phyloP scores from a whole-genome alignment of 495 filamentous ascomycete genomes.

The Podospora pseudocomata region DNA sequence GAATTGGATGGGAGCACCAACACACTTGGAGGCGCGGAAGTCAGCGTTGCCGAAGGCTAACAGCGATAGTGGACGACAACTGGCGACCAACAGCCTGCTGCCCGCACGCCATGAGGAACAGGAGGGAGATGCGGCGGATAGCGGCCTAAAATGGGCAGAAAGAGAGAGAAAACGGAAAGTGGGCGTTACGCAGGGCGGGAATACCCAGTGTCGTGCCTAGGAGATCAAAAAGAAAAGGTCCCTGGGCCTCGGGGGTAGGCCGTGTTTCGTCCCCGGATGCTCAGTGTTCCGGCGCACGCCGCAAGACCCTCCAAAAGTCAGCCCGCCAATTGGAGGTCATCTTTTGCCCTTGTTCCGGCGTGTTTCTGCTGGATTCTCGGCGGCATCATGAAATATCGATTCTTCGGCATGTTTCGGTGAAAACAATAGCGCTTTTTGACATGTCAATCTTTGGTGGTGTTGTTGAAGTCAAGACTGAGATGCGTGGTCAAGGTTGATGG shows the following conservation, averaged over 20 bases:
- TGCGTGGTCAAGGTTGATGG: neutral
- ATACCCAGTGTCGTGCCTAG: neutral
- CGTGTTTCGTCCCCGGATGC: conserved; percentile 20
- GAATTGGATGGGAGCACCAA: neutral
- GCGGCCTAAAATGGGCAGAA: neutral
- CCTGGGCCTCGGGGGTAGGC: conserved; percentile 3
- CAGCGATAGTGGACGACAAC: neutral
- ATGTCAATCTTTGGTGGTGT: neutral
- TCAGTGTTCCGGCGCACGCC: conserved; percentile 11
- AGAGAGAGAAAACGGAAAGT: neutral
- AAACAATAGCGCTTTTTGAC: neutral
- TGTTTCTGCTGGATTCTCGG: neutral
- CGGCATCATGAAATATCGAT: neutral
- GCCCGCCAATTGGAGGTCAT: conserved; percentile 7
- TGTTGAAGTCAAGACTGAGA: neutral
- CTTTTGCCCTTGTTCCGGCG: neutral
- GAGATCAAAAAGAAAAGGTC: neutral
- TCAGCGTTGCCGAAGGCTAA: neutral
- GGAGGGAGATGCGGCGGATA: neutral
- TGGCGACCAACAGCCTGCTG: neutral
- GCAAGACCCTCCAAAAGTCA: neutral
- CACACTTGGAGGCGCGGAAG: conserved; percentile 3
- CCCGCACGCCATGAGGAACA: neutral
- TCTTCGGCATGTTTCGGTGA: neutral
- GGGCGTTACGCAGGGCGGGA: conserved; percentile 10